A percentile compares a stretch with the other conserved stretches of the same genome.
These are phyloP conservation scores for barrel medic (Medicago truncatula) DNA, from an alignment of 306 rosid species.

Conservation along the genomic window MtrunA17r5.0-ANR NC_053042.1:41190501-41191000, in stretches of 20 bases:
- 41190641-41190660: not conserved
- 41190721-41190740: constrained; percentile 85
- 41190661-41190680: not conserved
- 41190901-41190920: not conserved
- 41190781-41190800: constrained; percentile 91
- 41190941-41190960: not conserved
- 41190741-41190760: constrained; percentile 70
- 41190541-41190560: constrained; percentile 25
- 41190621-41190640: not conserved
- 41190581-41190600: not conserved
- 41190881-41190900: not conserved
- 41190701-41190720: constrained; percentile 90
- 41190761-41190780: constrained; percentile 78
- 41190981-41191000: constrained; percentile 27
- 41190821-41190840: constrained; percentile 29
- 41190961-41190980: constrained; percentile 21
- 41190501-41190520: constrained; percentile 92
- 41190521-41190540: constrained; percentile 74
- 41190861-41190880: not conserved
- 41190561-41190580: constrained; percentile 12
- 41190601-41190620: constrained; percentile 5
- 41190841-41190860: not conserved
- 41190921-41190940: not conserved
- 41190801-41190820: constrained; percentile 52
- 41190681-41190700: constrained; percentile 32